Percentiles rank a stretch among this genome's conserved stretches.
These are phyloP conservation scores for Crithidia fasciculata DNA, from an alignment of 208 protist genomes.

Conservation along the genomic window DNA sequence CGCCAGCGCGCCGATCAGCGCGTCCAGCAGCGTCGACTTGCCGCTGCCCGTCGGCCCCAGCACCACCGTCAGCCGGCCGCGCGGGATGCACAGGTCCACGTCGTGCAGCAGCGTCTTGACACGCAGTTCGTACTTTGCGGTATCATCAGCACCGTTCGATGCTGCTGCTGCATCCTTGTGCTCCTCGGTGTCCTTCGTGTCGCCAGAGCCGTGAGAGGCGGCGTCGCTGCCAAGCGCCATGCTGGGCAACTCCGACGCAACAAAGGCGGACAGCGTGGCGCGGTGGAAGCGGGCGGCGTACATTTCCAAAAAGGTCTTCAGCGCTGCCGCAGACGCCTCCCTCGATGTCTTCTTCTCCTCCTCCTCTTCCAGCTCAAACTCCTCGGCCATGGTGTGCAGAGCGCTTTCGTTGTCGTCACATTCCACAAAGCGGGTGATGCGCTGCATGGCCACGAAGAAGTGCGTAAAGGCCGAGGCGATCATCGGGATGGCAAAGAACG, in stretches of 20 bases:
- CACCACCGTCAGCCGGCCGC: conserved; percentile 53
- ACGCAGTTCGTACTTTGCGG: conserved; percentile 30
- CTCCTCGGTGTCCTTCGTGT: too few species aligned
- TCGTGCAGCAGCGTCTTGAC: conserved; percentile 40
- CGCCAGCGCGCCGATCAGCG: conserved; percentile 44
- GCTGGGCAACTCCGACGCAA: not conserved
- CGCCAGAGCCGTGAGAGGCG: too few species aligned
- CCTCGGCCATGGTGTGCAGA: conserved; percentile 27
- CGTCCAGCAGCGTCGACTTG: conserved; percentile 54
- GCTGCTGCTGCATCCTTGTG: too few species aligned
- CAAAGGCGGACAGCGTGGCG: conserved; percentile 6
- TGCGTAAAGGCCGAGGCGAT: conserved; percentile 53
- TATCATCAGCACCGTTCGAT: not conserved
- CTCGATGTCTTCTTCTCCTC: not conserved
- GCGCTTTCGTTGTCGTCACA: conserved; percentile 36
- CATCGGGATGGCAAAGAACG: conserved; percentile 81
- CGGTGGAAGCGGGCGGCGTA: not conserved
- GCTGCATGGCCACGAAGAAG: conserved; percentile 79
- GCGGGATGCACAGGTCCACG: conserved; percentile 47
- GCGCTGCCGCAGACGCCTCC: not conserved
- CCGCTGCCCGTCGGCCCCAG: conserved; percentile 54
- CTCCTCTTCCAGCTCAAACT: conserved; percentile 1
- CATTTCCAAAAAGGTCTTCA: not conserved
- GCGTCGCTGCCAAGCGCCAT: too few species aligned
- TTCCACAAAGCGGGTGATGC: conserved; percentile 72